Evolutionary conservation across 345 rosid genomes (phyloP).

Genomic region (Brassica juncea): DNA sequence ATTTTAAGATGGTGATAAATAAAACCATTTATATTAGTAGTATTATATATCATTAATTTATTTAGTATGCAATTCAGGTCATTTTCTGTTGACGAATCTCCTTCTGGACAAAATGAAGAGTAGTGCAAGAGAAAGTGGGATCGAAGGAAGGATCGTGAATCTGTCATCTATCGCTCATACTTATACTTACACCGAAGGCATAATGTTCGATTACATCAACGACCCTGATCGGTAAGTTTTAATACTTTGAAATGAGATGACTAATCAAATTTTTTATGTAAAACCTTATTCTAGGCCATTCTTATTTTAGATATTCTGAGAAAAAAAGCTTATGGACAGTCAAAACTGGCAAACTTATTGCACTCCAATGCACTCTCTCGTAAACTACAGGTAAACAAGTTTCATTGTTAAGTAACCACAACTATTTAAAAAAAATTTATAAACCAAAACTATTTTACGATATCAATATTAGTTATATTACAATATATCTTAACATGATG

Average conservation of each 20-base stretch:
- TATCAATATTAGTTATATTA: neutral
- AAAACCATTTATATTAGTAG: no score
- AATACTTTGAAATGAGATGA: neutral
- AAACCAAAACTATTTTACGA: neutral
- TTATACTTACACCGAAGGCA: conserved; percentile 62
- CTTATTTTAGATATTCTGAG: conserved; percentile 62
- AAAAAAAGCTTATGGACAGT: conserved; percentile 90
- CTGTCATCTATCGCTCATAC: conserved; percentile 84
- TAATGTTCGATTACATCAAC: conserved; percentile 58
- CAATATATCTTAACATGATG: neutral
- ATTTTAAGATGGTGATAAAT: no score
- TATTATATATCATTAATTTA: no score
- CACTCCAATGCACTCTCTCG: conserved; percentile 87
- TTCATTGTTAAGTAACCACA: neutral
- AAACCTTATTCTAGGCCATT: neutral
- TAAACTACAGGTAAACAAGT: conserved; percentile 56
- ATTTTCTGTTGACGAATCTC: conserved; percentile 80
- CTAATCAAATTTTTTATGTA: neutral
- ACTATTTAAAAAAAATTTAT: no score
- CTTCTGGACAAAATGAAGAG: conserved; percentile 81
- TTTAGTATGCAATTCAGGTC: conserved; percentile 52
- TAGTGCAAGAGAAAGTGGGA: conserved; percentile 54
- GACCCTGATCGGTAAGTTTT: conserved; percentile 46
- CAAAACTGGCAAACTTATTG: conserved; percentile 80
- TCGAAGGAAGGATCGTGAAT: conserved; percentile 85